Conservation (phyloP, 1,284 basidiomycete species). For the Inonotus obliquus region DNA sequence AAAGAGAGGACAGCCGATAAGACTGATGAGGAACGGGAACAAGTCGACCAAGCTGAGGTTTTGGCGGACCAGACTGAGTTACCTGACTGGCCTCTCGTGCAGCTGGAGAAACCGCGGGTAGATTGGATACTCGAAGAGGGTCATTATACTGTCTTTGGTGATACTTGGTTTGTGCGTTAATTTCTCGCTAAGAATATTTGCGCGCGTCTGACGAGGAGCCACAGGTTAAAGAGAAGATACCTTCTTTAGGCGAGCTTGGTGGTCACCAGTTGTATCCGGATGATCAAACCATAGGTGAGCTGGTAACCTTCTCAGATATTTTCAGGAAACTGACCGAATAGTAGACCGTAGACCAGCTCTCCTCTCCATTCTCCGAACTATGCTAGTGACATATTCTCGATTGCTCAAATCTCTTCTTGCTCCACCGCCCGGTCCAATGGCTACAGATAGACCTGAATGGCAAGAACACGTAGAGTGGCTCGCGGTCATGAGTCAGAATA, state of each 20-base stretch:
- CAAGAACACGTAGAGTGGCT: conserved; percentile 70
- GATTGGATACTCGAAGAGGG: conserved; percentile 77
- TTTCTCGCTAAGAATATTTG: not conserved
- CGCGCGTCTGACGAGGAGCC: not conserved
- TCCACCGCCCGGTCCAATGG: conserved; percentile 50
- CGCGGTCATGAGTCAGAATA: conserved; percentile 66
- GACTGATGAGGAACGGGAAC: conserved; percentile 29
- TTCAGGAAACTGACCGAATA: conserved; percentile 8
- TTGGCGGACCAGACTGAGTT: conserved; percentile 64
- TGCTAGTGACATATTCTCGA: conserved; percentile 66
- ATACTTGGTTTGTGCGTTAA: conserved; percentile 67
- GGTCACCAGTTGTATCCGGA: conserved; percentile 68
- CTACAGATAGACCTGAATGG: conserved; percentile 60
- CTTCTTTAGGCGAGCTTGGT: conserved; percentile 64
- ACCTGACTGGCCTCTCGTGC: conserved; percentile 64
- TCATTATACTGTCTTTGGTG: conserved; percentile 71
- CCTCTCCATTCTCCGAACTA: conserved; percentile 57
- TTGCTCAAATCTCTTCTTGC: conserved; percentile 57
- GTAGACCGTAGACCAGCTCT: conserved; percentile 70
- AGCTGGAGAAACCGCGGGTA: conserved; percentile 74
- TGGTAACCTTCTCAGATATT: not conserved
- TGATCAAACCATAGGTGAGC: conserved; percentile 59
- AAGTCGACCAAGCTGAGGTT: conserved; percentile 51
- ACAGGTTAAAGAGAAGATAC: conserved; percentile 72
- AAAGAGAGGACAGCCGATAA: conserved; percentile 43